phyloP scores from a whole-genome alignment of 345 rosid species.

The Pistacia vera region DNA sequence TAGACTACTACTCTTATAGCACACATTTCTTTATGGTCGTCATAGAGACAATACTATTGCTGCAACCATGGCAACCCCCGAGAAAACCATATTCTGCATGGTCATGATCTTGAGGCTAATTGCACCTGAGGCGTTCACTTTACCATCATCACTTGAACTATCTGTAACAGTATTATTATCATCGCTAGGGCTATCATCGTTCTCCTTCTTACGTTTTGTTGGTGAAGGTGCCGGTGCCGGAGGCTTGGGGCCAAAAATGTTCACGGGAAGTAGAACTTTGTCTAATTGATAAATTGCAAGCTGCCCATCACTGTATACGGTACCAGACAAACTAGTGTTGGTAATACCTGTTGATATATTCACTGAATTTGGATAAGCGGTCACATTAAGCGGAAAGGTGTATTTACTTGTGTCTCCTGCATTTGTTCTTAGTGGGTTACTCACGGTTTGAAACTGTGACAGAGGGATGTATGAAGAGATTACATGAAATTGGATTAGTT shows the following conservation, averaged over 20 bases:
- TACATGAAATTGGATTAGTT: conserved; percentile 38
- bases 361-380: conserved; percentile 29
- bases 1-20: not conserved
- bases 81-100: not conserved
- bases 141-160: not conserved
- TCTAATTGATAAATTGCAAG: conserved; percentile 45
- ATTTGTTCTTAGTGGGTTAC: conserved; percentile 42
- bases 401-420: conserved; percentile 30
- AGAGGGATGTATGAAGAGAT: conserved; percentile 28
- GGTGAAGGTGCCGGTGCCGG: conserved; percentile 50
- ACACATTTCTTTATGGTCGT: conserved; percentile 7
- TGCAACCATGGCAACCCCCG: conserved; percentile 7
- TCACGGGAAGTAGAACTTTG: conserved; percentile 46
- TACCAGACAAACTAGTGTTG: conserved; percentile 33
- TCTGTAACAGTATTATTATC: not conserved
- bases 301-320: conserved; percentile 34
- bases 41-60: conserved; percentile 17
- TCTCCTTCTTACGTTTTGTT: conserved; percentile 23
- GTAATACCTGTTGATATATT: conserved; percentile 48
- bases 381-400: conserved; percentile 31
- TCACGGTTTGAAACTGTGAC: conserved; percentile 40
- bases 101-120: not conserved
- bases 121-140: not conserved
- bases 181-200: conserved; percentile 14
- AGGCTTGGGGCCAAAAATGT: conserved; percentile 42